Conservation (phyloP, 1,139 yeast species). For the Nakaseomyces nivariensis region DNA sequence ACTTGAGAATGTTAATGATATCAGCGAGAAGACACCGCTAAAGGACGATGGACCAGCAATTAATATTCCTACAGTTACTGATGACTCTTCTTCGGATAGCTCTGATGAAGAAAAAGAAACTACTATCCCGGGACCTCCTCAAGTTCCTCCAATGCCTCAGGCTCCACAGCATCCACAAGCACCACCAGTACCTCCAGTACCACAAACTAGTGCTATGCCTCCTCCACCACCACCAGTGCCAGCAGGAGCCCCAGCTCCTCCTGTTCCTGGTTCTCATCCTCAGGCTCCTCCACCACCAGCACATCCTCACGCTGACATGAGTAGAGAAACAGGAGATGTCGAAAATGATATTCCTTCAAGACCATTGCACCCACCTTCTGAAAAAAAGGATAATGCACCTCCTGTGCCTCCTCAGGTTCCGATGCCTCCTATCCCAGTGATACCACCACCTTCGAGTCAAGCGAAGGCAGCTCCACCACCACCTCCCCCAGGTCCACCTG, state of each 20-base stretch:
- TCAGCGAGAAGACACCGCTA: not conserved
- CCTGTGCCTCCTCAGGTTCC: not conserved
- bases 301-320: conserved; percentile 7
- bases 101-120: conserved; percentile 1
- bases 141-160: conserved; percentile 13
- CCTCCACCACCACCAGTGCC: conserved; percentile 17
- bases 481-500: conserved; percentile 10
- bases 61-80: not conserved
- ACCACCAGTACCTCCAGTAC: conserved; percentile 13
- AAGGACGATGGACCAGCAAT: not conserved
- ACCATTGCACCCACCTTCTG: conserved; percentile 5
- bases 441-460: conserved; percentile 12
- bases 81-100: not conserved
- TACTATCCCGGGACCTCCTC: not conserved
- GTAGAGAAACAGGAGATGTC: not conserved
- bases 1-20: conserved; percentile 1
- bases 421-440: conserved; percentile 4
- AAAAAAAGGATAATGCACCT: conserved; percentile 5
- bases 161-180: conserved; percentile 5
- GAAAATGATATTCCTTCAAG: not conserved
- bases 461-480: conserved; percentile 9
- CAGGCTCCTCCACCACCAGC: conserved; percentile 14
- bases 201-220: conserved; percentile 18
- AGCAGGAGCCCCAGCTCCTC: conserved; percentile 8
- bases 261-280: conserved; percentile 3